phyloP scores from a whole-genome alignment of 441 rosid genomes.

The Populus hybrid region DNA sequence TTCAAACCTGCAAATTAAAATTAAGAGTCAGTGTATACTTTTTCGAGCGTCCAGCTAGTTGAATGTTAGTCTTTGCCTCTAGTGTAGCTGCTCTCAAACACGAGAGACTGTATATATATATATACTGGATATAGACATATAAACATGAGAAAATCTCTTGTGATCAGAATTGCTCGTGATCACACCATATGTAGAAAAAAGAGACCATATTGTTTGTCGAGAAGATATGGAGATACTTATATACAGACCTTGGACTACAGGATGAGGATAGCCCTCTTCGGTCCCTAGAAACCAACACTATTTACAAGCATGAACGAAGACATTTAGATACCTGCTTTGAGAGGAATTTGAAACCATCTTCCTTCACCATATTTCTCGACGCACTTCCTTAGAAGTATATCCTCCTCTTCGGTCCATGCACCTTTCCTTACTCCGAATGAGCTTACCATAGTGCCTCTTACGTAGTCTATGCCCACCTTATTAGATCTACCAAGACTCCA shows the following conservation, averaged over 20 bases:
- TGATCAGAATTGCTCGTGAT: no score
- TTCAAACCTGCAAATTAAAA: background rate
- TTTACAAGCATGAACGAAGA: background rate
- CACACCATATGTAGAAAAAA: background rate
- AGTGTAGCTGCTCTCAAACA: background rate
- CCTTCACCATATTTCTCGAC: slow-evolving; percentile 31
- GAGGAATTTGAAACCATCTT: slow-evolving; percentile 2
- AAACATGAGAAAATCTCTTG: background rate
- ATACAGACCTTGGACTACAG: no score
- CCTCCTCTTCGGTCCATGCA: slow-evolving; percentile 44
- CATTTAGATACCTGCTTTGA: background rate
- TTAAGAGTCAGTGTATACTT: background rate
- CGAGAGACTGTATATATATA: no score
- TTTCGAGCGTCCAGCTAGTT: background rate
- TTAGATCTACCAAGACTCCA: background rate
- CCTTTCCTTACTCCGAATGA: slow-evolving; percentile 26
- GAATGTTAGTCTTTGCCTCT: background rate
- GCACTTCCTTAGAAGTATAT: slow-evolving; percentile 33
- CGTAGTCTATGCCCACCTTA: background rate
- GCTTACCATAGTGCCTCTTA: background rate
- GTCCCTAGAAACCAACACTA: background rate
- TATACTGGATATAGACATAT: background rate
- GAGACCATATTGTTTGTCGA: background rate
- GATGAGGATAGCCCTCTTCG: background rate
- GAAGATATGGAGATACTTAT: background rate